Evolutionary conservation across 2,329 filamentous ascomycete genomes (phyloP).

Genomic region (Hymenoscyphus occultus): DNA sequence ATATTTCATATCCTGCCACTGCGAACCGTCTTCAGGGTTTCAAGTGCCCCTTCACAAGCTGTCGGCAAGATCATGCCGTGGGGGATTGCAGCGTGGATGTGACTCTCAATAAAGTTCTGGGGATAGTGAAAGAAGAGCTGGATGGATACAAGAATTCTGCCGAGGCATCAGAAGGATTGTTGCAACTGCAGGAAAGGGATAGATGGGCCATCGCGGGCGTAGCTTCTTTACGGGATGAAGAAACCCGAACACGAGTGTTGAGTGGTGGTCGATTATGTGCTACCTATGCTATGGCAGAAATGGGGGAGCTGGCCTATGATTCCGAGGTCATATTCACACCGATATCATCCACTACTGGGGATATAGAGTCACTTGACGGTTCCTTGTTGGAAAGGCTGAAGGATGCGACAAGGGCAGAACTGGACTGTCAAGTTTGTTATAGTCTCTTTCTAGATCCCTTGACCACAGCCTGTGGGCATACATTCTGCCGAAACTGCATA

Average conservation of each 20-base stretch:
- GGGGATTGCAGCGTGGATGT: conserved; percentile 78
- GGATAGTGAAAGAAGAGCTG: conserved; percentile 55
- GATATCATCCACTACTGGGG: conserved; percentile 27
- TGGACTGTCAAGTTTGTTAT: conserved; percentile 90
- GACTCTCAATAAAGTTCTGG: conserved; percentile 68
- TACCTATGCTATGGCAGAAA: conserved; percentile 62
- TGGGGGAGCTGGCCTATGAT: conserved; percentile 56
- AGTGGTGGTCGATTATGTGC: conserved; percentile 60
- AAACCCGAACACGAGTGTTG: conserved; percentile 39
- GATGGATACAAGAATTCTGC: conserved; percentile 38
- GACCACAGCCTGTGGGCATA: conserved; percentile 85
- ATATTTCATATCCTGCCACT: conserved; percentile 74
- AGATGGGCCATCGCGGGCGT: conserved; percentile 43
- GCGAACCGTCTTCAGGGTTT: conserved; percentile 68
- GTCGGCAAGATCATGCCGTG: conserved; percentile 67
- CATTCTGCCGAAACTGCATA: conserved; percentile 79
- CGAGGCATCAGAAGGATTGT: conserved; percentile 40
- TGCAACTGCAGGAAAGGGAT: conserved; percentile 41
- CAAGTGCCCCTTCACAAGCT: conserved; percentile 67
- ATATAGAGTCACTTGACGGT: conserved; percentile 41
- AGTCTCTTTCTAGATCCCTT: conserved; percentile 75
- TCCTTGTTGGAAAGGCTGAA: conserved; percentile 56
- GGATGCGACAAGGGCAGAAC: conserved; percentile 61
- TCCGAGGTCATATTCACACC: conserved; percentile 53
- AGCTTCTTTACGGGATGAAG: conserved; percentile 40